phyloP scores from a whole-genome alignment of 1,284 basidiomycete species.

The Ceratobasidium sp. region DNA sequence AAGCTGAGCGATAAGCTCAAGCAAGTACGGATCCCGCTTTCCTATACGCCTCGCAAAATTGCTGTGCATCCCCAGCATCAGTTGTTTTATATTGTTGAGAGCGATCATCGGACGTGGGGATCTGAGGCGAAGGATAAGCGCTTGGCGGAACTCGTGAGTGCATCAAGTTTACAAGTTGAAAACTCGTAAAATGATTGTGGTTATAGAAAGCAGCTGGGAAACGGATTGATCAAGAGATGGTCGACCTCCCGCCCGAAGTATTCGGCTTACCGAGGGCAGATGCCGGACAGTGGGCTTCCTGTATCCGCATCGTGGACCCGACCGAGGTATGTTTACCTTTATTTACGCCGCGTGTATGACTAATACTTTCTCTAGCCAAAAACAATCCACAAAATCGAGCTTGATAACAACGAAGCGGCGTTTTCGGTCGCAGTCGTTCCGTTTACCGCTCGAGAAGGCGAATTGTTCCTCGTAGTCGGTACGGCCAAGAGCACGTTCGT shows the following conservation, averaged over 20 bases:
- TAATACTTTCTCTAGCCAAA: slow-evolving; percentile 64
- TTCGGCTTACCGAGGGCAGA: slow-evolving; percentile 91
- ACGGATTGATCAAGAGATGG: slow-evolving; percentile 77
- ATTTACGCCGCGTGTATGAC: background rate
- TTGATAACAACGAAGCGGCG: slow-evolving; percentile 96
- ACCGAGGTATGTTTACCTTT: slow-evolving; percentile 69
- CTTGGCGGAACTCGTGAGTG: slow-evolving; percentile 75
- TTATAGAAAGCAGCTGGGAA: slow-evolving; percentile 62
- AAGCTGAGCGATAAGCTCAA: slow-evolving; percentile 96
- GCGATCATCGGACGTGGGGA: slow-evolving; percentile 90
- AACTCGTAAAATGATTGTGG: background rate
- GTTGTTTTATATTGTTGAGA: slow-evolving; percentile 91
- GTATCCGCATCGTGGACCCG: slow-evolving; percentile 92
- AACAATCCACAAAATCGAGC: slow-evolving; percentile 79
- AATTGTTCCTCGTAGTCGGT: slow-evolving; percentile 91
- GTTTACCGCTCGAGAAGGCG: slow-evolving; percentile 82
- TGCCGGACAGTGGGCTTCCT: slow-evolving; percentile 94
- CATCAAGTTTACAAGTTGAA: too few species aligned
- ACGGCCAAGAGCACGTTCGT: slow-evolving; percentile 90
- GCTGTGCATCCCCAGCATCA: slow-evolving; percentile 86
- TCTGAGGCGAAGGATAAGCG: slow-evolving; percentile 78
- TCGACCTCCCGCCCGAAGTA: slow-evolving; percentile 81
- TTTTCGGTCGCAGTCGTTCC: slow-evolving; percentile 93
- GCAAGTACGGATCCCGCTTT: slow-evolving; percentile 90
- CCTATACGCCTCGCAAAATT: slow-evolving; percentile 95